A percentile compares a stretch with the other conserved stretches of the same genome.
Evolutionary conservation across 305 asterid species (phyloP).

Genomic region (Fraxinus sp.): DNA sequence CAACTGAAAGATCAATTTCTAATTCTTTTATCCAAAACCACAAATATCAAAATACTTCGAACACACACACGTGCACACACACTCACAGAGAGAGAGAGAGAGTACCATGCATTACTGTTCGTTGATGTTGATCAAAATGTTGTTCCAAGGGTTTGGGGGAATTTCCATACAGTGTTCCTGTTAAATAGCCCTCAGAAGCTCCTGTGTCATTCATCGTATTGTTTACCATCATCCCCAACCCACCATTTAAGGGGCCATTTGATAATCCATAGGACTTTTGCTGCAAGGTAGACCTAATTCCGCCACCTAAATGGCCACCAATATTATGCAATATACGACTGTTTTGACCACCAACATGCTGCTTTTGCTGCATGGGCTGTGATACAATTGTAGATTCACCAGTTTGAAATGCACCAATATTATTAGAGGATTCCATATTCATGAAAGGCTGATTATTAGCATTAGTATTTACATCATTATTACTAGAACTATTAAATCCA

Average conservation of each 20-base stretch:
- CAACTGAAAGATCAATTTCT: slow-evolving; percentile 16
- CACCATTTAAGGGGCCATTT: slow-evolving; percentile 65
- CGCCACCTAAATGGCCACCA: slow-evolving; percentile 83
- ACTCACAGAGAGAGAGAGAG: slow-evolving; percentile 13
- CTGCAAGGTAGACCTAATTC: slow-evolving; percentile 74
- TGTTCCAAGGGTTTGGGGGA: slow-evolving; percentile 56
- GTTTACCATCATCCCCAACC: slow-evolving; percentile 68
- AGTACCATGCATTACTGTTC: slow-evolving; percentile 58
- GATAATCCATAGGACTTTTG: slow-evolving; percentile 72
- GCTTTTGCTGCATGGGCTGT: slow-evolving; percentile 76
- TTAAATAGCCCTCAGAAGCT: slow-evolving; percentile 55
- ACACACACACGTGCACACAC: neutral
- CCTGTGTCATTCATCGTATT: slow-evolving; percentile 59
- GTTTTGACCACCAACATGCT: slow-evolving; percentile 75
- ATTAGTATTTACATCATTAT: slow-evolving; percentile 43
- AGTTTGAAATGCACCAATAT: slow-evolving; percentile 51
- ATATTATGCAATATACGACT: slow-evolving; percentile 76
- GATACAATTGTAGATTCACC: slow-evolving; percentile 60
- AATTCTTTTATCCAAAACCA: slow-evolving; percentile 2
- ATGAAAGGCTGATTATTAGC: slow-evolving; percentile 46
- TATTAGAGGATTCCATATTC: slow-evolving; percentile 60
- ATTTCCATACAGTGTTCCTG: slow-evolving; percentile 54
- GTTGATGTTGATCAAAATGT: slow-evolving; percentile 65
- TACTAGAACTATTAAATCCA: slow-evolving; percentile 61
- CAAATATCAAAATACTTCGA: neutral